Evolutionary conservation across 306 rosid genomes (phyloP).

Genomic region (Luffa aegyptiaca): DNA sequence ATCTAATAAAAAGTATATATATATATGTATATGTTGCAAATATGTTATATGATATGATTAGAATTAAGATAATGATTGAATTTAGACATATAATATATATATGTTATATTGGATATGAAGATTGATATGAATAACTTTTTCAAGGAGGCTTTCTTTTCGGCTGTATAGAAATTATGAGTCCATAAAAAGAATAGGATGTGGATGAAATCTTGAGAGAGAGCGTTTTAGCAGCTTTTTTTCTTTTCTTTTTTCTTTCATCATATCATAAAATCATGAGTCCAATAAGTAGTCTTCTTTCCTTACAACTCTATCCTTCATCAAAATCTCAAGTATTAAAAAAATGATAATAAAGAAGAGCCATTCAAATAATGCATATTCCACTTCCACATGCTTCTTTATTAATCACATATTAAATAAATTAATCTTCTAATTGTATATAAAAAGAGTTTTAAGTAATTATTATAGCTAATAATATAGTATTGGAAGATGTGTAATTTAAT

Average conservation of each 20-base stretch:
- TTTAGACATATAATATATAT: background rate
- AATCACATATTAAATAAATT: background rate
- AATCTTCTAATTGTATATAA: background rate
- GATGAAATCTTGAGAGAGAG: background rate
- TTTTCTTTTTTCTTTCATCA: background rate
- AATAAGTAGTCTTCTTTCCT: background rate
- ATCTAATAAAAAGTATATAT: background rate
- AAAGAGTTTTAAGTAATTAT: background rate
- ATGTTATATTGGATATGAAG: background rate
- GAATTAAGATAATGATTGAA: background rate
- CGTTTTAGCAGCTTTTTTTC: background rate
- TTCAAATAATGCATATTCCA: background rate
- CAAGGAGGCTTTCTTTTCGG: background rate
- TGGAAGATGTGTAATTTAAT: background rate
- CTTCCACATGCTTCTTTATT: background rate
- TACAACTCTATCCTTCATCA: background rate
- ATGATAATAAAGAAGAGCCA: background rate
- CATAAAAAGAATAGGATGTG: background rate
- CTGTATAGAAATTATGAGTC: background rate
- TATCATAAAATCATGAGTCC: constrained; percentile 8
- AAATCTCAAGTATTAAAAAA: background rate
- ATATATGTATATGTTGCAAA: background rate
- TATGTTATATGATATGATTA: constrained; percentile 2
- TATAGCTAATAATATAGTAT: background rate
- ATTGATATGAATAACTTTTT: background rate